A percentile compares a stretch with the other conserved stretches of the same genome.
These are phyloP conservation scores for Claviceps pusilla DNA, from an alignment of 2,329 filamentous ascomycete genomes.

Conservation along the genomic window DNA sequence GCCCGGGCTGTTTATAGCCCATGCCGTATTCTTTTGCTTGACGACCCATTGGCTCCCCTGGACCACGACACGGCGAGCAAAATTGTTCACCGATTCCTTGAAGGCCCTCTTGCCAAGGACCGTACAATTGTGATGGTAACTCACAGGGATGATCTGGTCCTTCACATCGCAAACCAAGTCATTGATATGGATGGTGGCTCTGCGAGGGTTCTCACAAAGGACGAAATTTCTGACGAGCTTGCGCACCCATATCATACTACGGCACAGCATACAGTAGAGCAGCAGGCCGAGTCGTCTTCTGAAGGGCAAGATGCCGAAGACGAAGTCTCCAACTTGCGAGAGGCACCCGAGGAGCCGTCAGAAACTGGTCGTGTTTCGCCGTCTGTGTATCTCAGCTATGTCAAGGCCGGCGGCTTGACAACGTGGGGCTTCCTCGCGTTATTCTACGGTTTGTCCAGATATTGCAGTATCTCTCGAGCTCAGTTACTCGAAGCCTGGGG, in stretches of 20 bases:
- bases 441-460: slow-evolving; percentile 47
- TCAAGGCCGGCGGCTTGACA: slow-evolving; percentile 60
- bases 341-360: slow-evolving; percentile 19
- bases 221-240: slow-evolving; percentile 27
- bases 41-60: slow-evolving; percentile 48
- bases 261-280: slow-evolving; percentile 2
- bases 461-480: slow-evolving; percentile 49
- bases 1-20: slow-evolving; percentile 46
- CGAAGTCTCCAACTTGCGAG: slow-evolving; percentile 10
- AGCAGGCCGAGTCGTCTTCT: slow-evolving; percentile 13
- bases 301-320: slow-evolving; percentile 16
- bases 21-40: slow-evolving; percentile 41
- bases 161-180: slow-evolving; percentile 56
- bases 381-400: slow-evolving; percentile 70
- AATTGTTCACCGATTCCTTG: slow-evolving; percentile 47
- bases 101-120: slow-evolving; percentile 42
- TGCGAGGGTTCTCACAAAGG: slow-evolving; percentile 33
- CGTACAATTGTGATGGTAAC: slow-evolving; percentile 69
- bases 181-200: slow-evolving; percentile 52
- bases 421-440: slow-evolving; percentile 57
- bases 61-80: slow-evolving; percentile 47
- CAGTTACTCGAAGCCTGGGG: slow-evolving; percentile 85
- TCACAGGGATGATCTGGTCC: slow-evolving; percentile 63
- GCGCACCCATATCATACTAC: slow-evolving; percentile 22
- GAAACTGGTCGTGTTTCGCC: slow-evolving; percentile 56